Conservation (phyloP, 2,329 filamentous ascomycete species). For the Neopestalotiopsis sp. region DNA sequence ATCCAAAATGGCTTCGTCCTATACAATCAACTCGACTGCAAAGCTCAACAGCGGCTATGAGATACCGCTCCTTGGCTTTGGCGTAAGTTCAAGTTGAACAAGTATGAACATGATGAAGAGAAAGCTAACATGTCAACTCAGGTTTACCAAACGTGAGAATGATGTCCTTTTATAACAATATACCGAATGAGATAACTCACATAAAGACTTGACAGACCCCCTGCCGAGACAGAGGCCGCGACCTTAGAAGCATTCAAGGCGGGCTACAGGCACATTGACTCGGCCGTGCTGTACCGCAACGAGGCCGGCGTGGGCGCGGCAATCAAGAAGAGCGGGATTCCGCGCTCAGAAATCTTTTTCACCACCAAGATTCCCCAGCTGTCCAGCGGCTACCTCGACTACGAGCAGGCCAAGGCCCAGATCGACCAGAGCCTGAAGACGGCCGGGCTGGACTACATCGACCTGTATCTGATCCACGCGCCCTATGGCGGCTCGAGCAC, state of each 20-base stretch:
- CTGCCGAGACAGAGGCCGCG: slow-evolving; percentile 44
- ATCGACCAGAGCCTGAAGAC: slow-evolving; percentile 68
- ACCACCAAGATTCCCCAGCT: slow-evolving; percentile 56
- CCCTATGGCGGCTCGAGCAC: slow-evolving; percentile 62
- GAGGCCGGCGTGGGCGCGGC: slow-evolving; percentile 53
- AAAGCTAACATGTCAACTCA: slow-evolving; percentile 29
- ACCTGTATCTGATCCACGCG: slow-evolving; percentile 68
- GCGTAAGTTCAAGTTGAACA: slow-evolving; percentile 45
- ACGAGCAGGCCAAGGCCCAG: slow-evolving; percentile 67
- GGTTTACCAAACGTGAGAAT: slow-evolving; percentile 59
- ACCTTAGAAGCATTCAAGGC: slow-evolving; percentile 50
- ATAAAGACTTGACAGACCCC: slow-evolving; percentile 33
- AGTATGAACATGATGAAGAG: neutral
- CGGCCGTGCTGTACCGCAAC: slow-evolving; percentile 57
- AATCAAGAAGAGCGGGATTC: slow-evolving; percentile 45
- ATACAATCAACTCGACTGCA: slow-evolving; percentile 52
- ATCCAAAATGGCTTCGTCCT: slow-evolving; percentile 36
- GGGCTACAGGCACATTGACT: slow-evolving; percentile 65
- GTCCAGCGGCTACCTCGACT: slow-evolving; percentile 47
- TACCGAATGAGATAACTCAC: neutral
- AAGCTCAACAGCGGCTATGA: slow-evolving; percentile 62
- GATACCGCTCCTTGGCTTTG: slow-evolving; percentile 59
- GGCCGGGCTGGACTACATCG: slow-evolving; percentile 69
- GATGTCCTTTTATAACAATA: neutral
- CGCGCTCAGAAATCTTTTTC: slow-evolving; percentile 58